Percentiles rank a stretch among this genome's conserved stretches.
Evolutionary conservation across 2,329 filamentous ascomycete genomes (phyloP).

Genomic region (Exserohilum rostratum): DNA sequence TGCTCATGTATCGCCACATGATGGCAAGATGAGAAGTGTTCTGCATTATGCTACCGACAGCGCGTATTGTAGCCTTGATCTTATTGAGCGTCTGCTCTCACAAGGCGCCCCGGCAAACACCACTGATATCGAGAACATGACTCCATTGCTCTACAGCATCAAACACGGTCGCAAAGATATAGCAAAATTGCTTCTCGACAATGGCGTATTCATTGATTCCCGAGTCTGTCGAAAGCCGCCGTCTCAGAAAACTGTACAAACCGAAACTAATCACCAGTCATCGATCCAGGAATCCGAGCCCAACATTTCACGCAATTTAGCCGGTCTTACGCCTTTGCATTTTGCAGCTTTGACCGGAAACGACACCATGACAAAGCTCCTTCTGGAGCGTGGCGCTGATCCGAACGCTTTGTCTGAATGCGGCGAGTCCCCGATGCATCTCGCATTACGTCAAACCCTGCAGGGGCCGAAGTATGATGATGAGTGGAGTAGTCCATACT

Average conservation of each 20-base stretch:
- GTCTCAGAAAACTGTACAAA: neutral
- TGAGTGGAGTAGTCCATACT: neutral
- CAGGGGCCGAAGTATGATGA: neutral
- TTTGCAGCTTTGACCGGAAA: neutral
- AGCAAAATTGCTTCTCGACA: constrained; percentile 11
- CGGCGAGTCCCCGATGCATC: neutral
- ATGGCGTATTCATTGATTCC: constrained; percentile 8
- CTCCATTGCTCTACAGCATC: constrained; percentile 15
- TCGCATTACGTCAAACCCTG: neutral
- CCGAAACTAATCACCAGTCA: neutral
- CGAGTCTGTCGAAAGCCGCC: constrained; percentile 5
- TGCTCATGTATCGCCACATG: neutral
- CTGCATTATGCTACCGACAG: constrained; percentile 10
- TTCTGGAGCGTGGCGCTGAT: neutral
- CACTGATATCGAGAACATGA: constrained; percentile 11
- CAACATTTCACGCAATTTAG: neutral
- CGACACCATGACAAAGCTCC: neutral
- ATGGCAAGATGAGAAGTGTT: neutral
- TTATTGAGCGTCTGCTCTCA: constrained; percentile 7
- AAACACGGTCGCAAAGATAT: constrained; percentile 12
- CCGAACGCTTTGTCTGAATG: neutral
- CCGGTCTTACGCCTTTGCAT: neutral
- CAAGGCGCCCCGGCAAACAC: constrained; percentile 5
- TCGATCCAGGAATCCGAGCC: neutral
- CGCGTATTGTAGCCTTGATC: neutral